Conservation (phyloP, 2,329 filamentous ascomycete species). For the Diplodia mutila region DNA sequence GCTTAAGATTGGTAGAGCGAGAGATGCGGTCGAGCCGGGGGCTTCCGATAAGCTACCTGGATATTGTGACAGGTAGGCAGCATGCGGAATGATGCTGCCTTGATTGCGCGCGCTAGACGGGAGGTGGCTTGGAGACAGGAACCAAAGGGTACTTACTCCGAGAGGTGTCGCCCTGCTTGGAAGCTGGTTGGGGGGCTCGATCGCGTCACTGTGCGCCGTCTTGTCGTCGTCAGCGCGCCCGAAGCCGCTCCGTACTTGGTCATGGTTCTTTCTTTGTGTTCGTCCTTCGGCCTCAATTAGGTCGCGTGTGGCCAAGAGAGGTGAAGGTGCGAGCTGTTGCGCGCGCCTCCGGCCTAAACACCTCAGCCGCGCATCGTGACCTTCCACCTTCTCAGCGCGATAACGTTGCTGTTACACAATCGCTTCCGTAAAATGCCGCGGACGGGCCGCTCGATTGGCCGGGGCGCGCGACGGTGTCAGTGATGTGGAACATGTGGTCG, state of each 20-base stretch:
- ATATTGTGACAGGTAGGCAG: background rate
- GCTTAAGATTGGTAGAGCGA: background rate
- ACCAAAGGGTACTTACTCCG: background rate
- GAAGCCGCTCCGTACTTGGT: background rate
- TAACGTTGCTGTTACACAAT: no score
- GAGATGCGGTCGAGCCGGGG: background rate
- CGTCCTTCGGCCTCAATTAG: background rate
- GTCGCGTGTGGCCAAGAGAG: background rate
- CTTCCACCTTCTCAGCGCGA: background rate
- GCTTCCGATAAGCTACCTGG: background rate
- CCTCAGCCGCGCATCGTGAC: background rate
- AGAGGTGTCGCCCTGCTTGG: background rate
- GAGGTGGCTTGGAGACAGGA: no score
- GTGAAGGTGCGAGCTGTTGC: background rate
- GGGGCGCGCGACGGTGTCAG: background rate
- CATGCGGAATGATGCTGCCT: no score
- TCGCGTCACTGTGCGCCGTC: background rate
- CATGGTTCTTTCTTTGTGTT: background rate
- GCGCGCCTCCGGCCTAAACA: background rate
- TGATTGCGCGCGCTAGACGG: no score
- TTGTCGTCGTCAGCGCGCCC: background rate
- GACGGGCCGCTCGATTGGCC: background rate
- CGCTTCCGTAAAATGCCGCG: background rate
- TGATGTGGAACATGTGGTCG: no score
- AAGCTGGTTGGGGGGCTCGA: background rate